A percentile compares a stretch with the other conserved stretches of the same genome.
phyloP scores from a whole-genome alignment of 805 yeast species.

The Suhomyces kilbournensis region DNA sequence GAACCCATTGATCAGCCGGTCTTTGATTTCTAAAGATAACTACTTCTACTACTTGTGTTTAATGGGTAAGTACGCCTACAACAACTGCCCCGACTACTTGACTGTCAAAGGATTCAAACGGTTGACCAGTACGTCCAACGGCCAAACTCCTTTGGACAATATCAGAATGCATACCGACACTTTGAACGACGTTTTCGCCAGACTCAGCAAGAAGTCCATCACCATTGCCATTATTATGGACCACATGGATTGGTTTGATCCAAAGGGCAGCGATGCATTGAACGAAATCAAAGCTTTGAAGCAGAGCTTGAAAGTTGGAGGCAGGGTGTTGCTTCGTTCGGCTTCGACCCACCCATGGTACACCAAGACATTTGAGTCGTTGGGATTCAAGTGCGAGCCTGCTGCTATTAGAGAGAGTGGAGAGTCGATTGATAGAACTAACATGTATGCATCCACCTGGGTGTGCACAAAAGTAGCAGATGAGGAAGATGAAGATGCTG shows the following conservation, averaged over 20 bases:
- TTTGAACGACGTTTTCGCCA: conserved; percentile 68
- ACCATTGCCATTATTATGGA: conserved; percentile 84
- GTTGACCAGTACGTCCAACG: conserved; percentile 32
- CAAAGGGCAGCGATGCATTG: conserved; percentile 58
- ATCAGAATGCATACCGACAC: conserved; percentile 79
- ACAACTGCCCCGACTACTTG: conserved; percentile 76
- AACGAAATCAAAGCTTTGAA: conserved; percentile 64
- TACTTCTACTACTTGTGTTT: conserved; percentile 74
- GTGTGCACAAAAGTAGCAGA: conserved; percentile 55
- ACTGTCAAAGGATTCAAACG: conserved; percentile 55
- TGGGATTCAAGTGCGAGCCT: conserved; percentile 66
- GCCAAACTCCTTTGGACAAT: conserved; percentile 55
- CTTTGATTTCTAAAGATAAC: conserved; percentile 66
- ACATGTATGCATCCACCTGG: conserved; percentile 91
- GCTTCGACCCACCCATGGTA: conserved; percentile 80
- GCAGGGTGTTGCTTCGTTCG: conserved; percentile 73
- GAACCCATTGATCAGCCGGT: conserved; percentile 67
- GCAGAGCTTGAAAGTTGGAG: conserved; percentile 61
- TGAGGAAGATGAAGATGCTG: conserved; percentile 7
- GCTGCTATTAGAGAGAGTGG: conserved; percentile 68
- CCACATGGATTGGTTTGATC: conserved; percentile 90
- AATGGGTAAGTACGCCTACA: conserved; percentile 54
- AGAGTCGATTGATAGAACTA: conserved; percentile 69
- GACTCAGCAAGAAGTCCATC: conserved; percentile 59
- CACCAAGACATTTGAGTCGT: conserved; percentile 59